Evolutionary conservation across 1,284 basidiomycete species (phyloP), one percentile per base, ranked within the genome.

Genomic region (Testicularia cyperi): DNA sequence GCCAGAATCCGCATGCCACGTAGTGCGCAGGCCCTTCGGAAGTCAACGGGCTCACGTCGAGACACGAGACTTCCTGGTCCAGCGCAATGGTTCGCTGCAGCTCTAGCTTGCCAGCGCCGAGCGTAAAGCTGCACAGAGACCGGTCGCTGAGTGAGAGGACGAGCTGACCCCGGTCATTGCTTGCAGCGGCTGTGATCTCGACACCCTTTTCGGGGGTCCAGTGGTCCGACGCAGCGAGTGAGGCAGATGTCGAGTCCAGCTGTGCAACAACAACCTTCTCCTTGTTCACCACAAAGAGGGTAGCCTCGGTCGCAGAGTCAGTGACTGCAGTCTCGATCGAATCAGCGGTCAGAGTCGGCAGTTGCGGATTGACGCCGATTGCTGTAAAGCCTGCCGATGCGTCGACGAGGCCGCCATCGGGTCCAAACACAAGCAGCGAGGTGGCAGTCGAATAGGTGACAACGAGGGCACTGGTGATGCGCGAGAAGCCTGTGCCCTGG

Each of bases 1-100:
- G 81, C 90, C 92, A 97, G 55, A 88, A 88, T 0, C 85, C 84
- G 18, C 88, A 83, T 0, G 83, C 84, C 14, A 86, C 78, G 29
- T 81, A 23, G 6, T 31, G 36, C 3, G 52, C 19, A 4, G 37
- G 18, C 16, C 41, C 13, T 34, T 42, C 47, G 14, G 70, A 47
- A 3, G 64, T 33, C 18, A 78, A 22, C 5, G 73, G 30, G 19
- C 74, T 70, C 15, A 80, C 43, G 27, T 78, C 75, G 4, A 77
- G 38, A 25, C 64, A 61, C 7, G 74, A 68, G 13, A 75, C 58
- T 39, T 78, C 74, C 18, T 72, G 52, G 5, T 55, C 53, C 26
- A 78, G 58, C 5, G 33, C 34, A 0, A 31, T 21, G 25, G 37
- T 40, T 6, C 26, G 34, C 27, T 23, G 34, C 23, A 53, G 26